phyloP scores from a whole-genome alignment of 2,329 filamentous ascomycete genomes.

The Beauveria scarabaeidicola region DNA sequence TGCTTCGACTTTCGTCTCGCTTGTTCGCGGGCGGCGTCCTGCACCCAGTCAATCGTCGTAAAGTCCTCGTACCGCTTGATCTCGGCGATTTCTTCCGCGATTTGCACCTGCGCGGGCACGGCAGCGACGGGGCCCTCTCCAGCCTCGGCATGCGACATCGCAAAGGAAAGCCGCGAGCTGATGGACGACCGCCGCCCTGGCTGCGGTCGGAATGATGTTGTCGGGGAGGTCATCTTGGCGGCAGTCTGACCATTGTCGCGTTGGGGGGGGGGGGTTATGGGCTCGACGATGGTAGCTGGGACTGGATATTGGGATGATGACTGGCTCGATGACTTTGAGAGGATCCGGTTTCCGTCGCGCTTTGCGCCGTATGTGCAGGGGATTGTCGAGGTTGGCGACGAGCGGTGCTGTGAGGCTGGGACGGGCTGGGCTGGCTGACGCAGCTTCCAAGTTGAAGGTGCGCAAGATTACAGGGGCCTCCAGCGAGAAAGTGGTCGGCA shows the following conservation, averaged over 20 bases:
- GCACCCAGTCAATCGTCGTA: constrained; percentile 97
- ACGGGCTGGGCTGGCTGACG: neutral
- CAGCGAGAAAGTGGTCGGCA: constrained; percentile 9
- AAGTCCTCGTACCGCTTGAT: constrained; percentile 99
- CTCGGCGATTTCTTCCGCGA: constrained; percentile 91
- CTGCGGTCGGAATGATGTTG: constrained; percentile 20
- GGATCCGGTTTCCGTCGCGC: neutral
- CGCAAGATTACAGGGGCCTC: constrained; percentile 12
- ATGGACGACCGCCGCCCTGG: constrained; percentile 44
- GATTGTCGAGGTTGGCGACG: neutral
- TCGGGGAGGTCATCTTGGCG: constrained; percentile 34
- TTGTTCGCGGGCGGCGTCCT: constrained; percentile 90
- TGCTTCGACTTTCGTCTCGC: constrained; percentile 68
- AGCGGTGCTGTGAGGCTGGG: neutral
- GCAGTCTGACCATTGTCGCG: constrained; percentile 25
- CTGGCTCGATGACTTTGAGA: neutral
- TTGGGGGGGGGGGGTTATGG: constrained; percentile 1
- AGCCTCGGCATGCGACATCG: constrained; percentile 56
- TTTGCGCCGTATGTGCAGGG: neutral
- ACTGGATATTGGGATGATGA: no score
- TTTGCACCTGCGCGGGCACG: constrained; percentile 54
- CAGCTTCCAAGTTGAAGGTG: neutral
- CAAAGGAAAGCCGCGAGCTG: constrained; percentile 57
- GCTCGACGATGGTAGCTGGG: neutral
- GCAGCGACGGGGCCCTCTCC: constrained; percentile 46